phyloP scores from a whole-genome alignment of 352 stramenopile species.

The Phytophthora citrophthora region DNA sequence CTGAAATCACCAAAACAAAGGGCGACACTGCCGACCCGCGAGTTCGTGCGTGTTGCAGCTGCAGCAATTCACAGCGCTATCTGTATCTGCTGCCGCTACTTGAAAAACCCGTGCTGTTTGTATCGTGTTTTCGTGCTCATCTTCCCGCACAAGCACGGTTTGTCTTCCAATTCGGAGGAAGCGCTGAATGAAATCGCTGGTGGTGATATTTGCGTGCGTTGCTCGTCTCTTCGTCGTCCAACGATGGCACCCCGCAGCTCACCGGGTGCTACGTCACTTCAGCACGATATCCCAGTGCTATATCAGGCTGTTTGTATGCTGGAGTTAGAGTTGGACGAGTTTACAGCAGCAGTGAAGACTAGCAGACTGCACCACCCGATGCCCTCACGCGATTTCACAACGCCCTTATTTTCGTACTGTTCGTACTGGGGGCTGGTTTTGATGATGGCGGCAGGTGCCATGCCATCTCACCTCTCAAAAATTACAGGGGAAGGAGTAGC shows the following conservation, averaged over 20 bases:
- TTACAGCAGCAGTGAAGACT: slow-evolving; percentile 73
- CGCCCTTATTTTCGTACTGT: slow-evolving; percentile 63
- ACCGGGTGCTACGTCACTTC: slow-evolving; percentile 45
- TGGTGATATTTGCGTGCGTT: slow-evolving; percentile 63
- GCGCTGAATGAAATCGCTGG: slow-evolving; percentile 59
- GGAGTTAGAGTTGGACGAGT: slow-evolving; percentile 54
- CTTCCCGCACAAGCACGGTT: slow-evolving; percentile 71
- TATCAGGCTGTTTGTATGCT: slow-evolving; percentile 66
- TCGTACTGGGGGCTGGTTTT: slow-evolving; percentile 78
- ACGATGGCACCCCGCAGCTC: slow-evolving; percentile 4
- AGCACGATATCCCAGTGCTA: slow-evolving; percentile 70
- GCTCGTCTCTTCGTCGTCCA: slow-evolving; percentile 34
- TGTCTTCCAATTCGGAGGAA: slow-evolving; percentile 61
- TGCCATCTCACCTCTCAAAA: slow-evolving; percentile 68
- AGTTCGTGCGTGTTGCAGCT: slow-evolving; percentile 68
- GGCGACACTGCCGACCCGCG: slow-evolving; percentile 38
- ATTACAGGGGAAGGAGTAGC: slow-evolving; percentile 47
- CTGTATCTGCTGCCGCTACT: slow-evolving; percentile 66
- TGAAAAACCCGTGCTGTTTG: slow-evolving; percentile 74
- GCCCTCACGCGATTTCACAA: slow-evolving; percentile 26
- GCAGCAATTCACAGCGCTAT: slow-evolving; percentile 81
- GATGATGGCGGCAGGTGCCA: slow-evolving; percentile 49
- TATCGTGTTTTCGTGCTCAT: slow-evolving; percentile 66
- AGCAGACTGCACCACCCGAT: slow-evolving; percentile 60
- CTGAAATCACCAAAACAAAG: slow-evolving; percentile 45